These are phyloP conservation scores for Fusarium torreyae DNA, from an alignment of 2,329 filamentous ascomycete genomes.

Conservation along the genomic window DNA sequence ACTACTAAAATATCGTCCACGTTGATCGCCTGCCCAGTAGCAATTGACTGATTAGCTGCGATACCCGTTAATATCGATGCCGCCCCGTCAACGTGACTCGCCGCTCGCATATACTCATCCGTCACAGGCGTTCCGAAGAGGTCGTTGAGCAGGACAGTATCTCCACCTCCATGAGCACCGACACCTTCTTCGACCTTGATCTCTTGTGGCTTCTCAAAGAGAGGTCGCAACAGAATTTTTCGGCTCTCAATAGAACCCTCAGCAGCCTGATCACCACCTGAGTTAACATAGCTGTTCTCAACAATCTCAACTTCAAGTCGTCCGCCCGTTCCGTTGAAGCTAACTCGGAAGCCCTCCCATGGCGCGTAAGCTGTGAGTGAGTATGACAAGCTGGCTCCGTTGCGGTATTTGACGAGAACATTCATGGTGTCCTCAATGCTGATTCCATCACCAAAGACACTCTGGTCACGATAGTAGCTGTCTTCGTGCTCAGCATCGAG, in stretches of 20 bases:
- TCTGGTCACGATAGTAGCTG: conserved; percentile 73
- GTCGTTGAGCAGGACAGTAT: conserved; percentile 70
- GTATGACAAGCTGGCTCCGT: conserved; percentile 71
- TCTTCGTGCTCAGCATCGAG: conserved; percentile 76
- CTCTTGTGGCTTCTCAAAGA: conserved; percentile 71
- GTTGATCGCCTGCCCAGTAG: conserved; percentile 69
- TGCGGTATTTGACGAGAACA: conserved; percentile 70
- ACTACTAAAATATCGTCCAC: conserved; percentile 66
- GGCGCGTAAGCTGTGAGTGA: conserved; percentile 73
- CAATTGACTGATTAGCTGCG: conserved; percentile 71
- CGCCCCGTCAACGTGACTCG: conserved; percentile 72
- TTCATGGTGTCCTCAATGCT: conserved; percentile 77
- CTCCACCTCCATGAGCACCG: conserved; percentile 74
- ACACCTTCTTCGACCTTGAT: conserved; percentile 66
- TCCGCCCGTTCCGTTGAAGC: conserved; percentile 71
- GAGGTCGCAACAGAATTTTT: conserved; percentile 64
- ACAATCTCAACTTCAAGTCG: conserved; percentile 74
- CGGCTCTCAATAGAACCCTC: conserved; percentile 68
- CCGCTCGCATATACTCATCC: conserved; percentile 68
- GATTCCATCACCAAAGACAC: conserved; percentile 74
- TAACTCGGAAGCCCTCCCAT: conserved; percentile 73
- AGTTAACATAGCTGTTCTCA: conserved; percentile 74
- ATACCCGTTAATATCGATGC: conserved; percentile 73
- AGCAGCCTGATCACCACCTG: conserved; percentile 69
- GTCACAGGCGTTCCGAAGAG: conserved; percentile 68